phyloP scores from a whole-genome alignment of 352 stramenopile genomes.

The Pythium vanterpoolii region DNA sequence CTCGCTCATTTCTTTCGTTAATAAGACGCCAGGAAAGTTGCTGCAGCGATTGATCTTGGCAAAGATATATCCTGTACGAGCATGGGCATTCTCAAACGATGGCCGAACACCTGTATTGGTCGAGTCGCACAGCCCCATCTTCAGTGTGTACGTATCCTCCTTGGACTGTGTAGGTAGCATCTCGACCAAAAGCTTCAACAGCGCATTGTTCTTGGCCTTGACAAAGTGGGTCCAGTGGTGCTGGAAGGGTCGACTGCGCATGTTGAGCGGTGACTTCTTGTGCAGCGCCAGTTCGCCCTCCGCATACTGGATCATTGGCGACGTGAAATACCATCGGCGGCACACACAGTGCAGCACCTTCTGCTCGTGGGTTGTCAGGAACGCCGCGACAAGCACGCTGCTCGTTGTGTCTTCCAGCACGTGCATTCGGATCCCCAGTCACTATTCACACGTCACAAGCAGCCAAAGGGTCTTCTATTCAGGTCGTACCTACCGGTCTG shows the following conservation, averaged over 20 bases:
- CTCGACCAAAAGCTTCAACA: constrained; percentile 37
- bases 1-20: constrained; percentile 45
- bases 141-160: constrained; percentile 46
- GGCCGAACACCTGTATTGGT: constrained; percentile 64
- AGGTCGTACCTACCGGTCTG: background rate
- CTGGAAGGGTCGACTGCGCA: constrained; percentile 47
- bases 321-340: constrained; percentile 57
- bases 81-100: constrained; percentile 54
- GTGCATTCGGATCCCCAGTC: background rate
- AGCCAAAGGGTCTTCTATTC: constrained; percentile 2
- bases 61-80: constrained; percentile 60
- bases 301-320: constrained; percentile 38
- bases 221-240: constrained; percentile 59
- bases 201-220: constrained; percentile 28
- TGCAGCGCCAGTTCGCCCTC: constrained; percentile 24
- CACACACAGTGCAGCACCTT: constrained; percentile 43
- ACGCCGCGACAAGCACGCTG: constrained; percentile 18
- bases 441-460: constrained; percentile 3
- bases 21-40: constrained; percentile 57
- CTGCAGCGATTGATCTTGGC: constrained; percentile 71
- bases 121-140: constrained; percentile 51
- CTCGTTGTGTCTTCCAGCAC: constrained; percentile 8
- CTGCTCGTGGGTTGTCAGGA: constrained; percentile 43
- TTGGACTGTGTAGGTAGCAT: constrained; percentile 30
- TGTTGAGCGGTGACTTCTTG: constrained; percentile 52